Conservation (phyloP, 352 stramenopile genomes). For the Pythium brassicae region DNA sequence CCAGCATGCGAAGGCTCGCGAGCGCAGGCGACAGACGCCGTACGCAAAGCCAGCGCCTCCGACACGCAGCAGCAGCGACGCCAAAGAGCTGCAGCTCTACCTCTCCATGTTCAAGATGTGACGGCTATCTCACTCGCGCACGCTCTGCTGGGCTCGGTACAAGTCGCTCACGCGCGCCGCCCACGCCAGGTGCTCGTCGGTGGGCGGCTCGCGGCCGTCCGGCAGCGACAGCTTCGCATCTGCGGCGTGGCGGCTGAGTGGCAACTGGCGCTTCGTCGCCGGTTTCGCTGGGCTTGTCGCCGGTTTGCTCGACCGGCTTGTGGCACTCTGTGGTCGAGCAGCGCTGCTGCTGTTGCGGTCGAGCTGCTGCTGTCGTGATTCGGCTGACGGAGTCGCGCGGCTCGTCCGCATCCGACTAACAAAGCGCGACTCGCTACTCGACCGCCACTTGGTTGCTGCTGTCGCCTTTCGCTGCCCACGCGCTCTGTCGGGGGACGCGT, state of each 20-base stretch:
- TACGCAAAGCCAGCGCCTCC: slow-evolving; percentile 19
- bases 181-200: slow-evolving; percentile 49
- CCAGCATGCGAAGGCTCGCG: neutral
- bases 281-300: neutral
- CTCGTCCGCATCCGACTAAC: slow-evolving; percentile 9
- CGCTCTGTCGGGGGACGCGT: neutral
- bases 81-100: slow-evolving; percentile 56
- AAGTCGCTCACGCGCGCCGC: slow-evolving; percentile 49
- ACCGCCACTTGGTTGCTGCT: neutral
- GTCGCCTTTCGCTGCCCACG: neutral
- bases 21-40: slow-evolving; percentile 15
- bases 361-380: neutral
- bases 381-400: slow-evolving; percentile 4
- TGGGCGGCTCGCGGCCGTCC: slow-evolving; percentile 12
- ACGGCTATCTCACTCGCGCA: neutral
- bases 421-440: slow-evolving; percentile 12
- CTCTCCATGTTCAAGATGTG: slow-evolving; percentile 51
- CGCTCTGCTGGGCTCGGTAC: slow-evolving; percentile 21
- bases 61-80: slow-evolving; percentile 5
- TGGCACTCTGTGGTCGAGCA: neutral
- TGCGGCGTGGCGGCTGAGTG: neutral
- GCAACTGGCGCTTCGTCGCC: neutral
- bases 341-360: neutral
- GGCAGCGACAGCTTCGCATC: slow-evolving; percentile 7
- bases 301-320: neutral